These are phyloP conservation scores for Apiospora saccharicola DNA, from an alignment of 2,329 filamentous ascomycete species.

Conservation along the genomic window DNA sequence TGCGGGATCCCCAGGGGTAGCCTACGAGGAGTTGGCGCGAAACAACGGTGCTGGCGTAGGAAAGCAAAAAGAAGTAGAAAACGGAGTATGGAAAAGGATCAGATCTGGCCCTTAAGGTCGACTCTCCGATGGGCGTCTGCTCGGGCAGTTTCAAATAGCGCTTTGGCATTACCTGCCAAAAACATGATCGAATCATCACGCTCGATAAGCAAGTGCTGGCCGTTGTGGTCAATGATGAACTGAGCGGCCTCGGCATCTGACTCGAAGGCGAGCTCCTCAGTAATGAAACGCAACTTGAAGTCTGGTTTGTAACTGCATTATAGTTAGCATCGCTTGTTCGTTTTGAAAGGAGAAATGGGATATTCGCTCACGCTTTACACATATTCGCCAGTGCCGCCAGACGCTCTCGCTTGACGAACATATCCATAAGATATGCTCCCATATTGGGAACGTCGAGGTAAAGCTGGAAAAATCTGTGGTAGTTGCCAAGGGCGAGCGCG, in stretches of 20 bases:
- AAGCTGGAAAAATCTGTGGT: constrained; percentile 96
- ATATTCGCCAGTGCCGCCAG: constrained; percentile 90
- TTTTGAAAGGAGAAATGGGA: background rate
- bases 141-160: constrained; percentile 77
- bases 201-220: constrained; percentile 79
- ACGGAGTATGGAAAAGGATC: constrained; percentile 43
- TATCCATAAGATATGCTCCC: constrained; percentile 98
- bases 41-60: constrained; percentile 18
- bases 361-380: constrained; percentile 85
- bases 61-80: constrained; percentile 15
- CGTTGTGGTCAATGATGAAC: constrained; percentile 85
- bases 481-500: constrained; percentile 90
- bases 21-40: constrained; percentile 11
- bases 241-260: constrained; percentile 89
- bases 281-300: constrained; percentile 88
- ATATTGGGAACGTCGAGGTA: constrained; percentile 95
- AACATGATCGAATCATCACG: constrained; percentile 77
- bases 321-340: constrained; percentile 52
- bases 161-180: constrained; percentile 74
- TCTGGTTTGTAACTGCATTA: constrained; percentile 84
- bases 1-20: constrained; percentile 3
- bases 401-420: constrained; percentile 95
- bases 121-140: constrained; percentile 81
- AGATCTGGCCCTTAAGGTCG: constrained; percentile 98
- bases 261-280: constrained; percentile 95